Evolutionary conservation across 345 rosid species (phyloP).

Genomic region (Barbarea vulgaris): DNA sequence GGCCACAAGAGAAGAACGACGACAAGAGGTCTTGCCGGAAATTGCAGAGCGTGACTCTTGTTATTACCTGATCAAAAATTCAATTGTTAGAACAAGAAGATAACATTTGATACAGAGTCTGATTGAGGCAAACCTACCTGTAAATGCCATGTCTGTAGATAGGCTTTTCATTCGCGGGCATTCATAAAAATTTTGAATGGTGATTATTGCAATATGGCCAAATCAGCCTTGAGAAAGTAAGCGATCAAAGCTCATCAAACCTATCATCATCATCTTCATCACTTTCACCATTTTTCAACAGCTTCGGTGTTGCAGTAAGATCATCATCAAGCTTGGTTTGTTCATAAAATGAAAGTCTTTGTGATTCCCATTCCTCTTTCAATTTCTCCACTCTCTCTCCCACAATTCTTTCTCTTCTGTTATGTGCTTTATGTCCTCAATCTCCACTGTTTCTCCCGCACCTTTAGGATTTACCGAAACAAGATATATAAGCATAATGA

Average conservation of each 20-base stretch:
- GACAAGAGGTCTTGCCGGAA: no score
- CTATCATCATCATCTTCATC: conserved; percentile 32
- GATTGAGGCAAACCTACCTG: background rate
- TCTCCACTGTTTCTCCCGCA: conserved; percentile 51
- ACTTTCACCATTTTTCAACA: background rate
- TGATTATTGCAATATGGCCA: conserved; percentile 31
- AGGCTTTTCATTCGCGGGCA: background rate
- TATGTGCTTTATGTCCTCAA: conserved; percentile 64
- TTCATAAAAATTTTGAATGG: background rate
- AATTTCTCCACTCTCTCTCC: conserved; percentile 52
- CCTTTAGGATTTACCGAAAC: conserved; percentile 49
- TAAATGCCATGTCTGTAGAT: background rate
- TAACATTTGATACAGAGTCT: conserved; percentile 12
- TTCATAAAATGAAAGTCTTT: conserved; percentile 49
- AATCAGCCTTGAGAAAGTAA: conserved; percentile 36
- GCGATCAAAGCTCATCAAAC: conserved; percentile 49
- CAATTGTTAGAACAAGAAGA: conserved; percentile 1
- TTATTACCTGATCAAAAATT: background rate
- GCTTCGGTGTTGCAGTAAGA: conserved; percentile 5
- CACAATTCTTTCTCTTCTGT: conserved; percentile 48
- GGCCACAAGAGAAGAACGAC: no score
- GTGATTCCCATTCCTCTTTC: conserved; percentile 58
- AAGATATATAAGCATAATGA: background rate
- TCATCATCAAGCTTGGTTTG: conserved; percentile 51
- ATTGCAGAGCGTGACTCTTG: background rate